Evolutionary conservation across 2,329 filamentous ascomycete species (phyloP).

Genomic region (Periconia sp.): DNA sequence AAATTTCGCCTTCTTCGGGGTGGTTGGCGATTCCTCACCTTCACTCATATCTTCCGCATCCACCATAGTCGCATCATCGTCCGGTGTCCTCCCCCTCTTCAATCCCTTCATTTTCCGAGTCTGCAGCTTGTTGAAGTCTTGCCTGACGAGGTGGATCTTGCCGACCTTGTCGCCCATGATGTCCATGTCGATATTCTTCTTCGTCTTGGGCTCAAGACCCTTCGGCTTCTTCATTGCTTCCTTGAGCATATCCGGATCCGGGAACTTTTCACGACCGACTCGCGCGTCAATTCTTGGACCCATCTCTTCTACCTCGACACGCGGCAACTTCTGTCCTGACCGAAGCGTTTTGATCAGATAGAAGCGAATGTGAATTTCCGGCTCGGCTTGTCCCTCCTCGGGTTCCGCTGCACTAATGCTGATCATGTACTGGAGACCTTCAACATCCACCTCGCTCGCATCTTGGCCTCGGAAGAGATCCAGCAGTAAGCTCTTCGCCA

Average conservation of each 20-base stretch:
- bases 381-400: slow-evolving; percentile 50
- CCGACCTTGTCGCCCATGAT: slow-evolving; percentile 95
- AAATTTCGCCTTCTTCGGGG: slow-evolving; percentile 34
- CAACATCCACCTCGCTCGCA: slow-evolving; percentile 85
- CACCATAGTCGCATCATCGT: slow-evolving; percentile 38
- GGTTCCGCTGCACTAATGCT: slow-evolving; percentile 74
- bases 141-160: slow-evolving; percentile 86
- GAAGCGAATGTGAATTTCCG: slow-evolving; percentile 70
- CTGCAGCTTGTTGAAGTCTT: slow-evolving; percentile 86
- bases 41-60: slow-evolving; percentile 31
- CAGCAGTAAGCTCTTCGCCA: slow-evolving; percentile 84
- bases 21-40: slow-evolving; percentile 22
- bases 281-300: slow-evolving; percentile 92
- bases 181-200: slow-evolving; percentile 97
- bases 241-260: slow-evolving; percentile 81
- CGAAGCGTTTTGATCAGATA: slow-evolving; percentile 88
- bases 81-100: slow-evolving; percentile 71
- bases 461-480: slow-evolving; percentile 91
- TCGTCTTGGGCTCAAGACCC: slow-evolving; percentile 74
- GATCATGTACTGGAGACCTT: slow-evolving; percentile 90
- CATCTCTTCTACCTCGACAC: slow-evolving; percentile 94
- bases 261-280: slow-evolving; percentile 78
- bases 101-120: slow-evolving; percentile 99
- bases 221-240: slow-evolving; percentile 88
- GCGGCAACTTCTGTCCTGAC: slow-evolving; percentile 83